A percentile compares a stretch with the other conserved stretches of the same genome.
phyloP scores from a whole-genome alignment of 345 rosid species.

The Psidium friedrichsthalianum region DNA sequence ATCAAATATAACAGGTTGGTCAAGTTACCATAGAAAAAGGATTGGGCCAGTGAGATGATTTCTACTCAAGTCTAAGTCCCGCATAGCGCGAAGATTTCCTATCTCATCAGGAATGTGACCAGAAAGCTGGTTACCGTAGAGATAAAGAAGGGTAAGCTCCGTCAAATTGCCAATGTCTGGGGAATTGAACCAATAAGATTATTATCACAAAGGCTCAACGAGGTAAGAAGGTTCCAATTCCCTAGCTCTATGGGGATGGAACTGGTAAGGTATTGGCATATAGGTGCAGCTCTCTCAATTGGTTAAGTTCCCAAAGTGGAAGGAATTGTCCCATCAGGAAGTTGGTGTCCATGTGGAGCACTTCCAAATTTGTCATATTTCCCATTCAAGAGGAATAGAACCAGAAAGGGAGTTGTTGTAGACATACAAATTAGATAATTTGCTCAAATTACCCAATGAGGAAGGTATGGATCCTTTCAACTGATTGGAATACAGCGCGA shows the following conservation, averaged over 20 bases:
- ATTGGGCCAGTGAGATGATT: slow-evolving; percentile 13
- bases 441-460: slow-evolving; percentile 2
- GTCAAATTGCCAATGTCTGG: not conserved
- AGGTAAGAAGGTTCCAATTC: not conserved
- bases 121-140: not conserved
- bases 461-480: slow-evolving; percentile 16
- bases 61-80: not conserved
- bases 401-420: not conserved
- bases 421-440: not conserved
- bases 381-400: slow-evolving; percentile 13
- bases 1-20: not conserved
- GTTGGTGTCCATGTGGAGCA: slow-evolving; percentile 2
- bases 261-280: not conserved
- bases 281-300: not conserved
- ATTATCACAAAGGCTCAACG: not conserved
- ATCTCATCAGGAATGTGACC: not conserved
- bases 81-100: slow-evolving; percentile 7
- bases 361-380: slow-evolving; percentile 3
- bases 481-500: not conserved
- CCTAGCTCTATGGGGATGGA: slow-evolving; percentile 15
- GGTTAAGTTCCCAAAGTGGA: not conserved
- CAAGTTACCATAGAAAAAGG: slow-evolving; percentile 3
- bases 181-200: not conserved
- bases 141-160: not conserved
- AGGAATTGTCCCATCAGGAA: slow-evolving; percentile 10